Base-by-base conservation (phyloP, 495 filamentous ascomycete species). In the Penicillium verhagenii region DNA sequence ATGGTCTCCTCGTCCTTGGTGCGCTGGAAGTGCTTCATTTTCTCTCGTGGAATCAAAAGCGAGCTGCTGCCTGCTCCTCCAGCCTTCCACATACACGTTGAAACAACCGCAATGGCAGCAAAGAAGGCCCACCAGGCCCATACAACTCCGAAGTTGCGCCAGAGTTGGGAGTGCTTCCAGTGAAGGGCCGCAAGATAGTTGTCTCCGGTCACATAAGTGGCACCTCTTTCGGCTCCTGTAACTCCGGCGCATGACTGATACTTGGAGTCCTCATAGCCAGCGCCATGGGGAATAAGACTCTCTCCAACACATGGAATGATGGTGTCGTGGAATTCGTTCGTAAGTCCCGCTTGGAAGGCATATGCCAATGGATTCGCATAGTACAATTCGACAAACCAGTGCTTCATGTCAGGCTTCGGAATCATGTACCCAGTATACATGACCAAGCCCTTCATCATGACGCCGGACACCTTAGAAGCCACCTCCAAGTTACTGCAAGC, bases 351-450 rank as follows among this genome's bases (percentile, higher is more conserved):
- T 57, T 90, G 86, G 55, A 90, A 91, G 0, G 80, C 80, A 60
- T 91, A 95, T 1, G 81, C 72, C 5, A 92, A 65, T 0, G 90
- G 90, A 59, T 92, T 86, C 50, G 91, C 75, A 62, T 79, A 87
- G 47, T 78, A 79, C 2, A 92, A 61, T 85, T 88, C 91, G 6
- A 77, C 74, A 58, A 92, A 86, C 90, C 90, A 96, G 0, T 82
- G 78, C 53, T 84, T 78, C 81, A 93, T 87, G 37, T 82, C 68
- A 0, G 72, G 73, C 6, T 82, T 83, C 1, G 85, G 81, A 43
- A 94, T 87, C 46, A 89, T 76, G 66, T 72, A 72, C 8, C 70
- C 77, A 31, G 60, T 61, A 35, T 72, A 96, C 47, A 93, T 84
- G 52, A 92, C 39, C 65, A 52, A 59, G 35, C 54, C 57, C 1